These are phyloP conservation scores for Corymbia citriodora DNA, from an alignment of 441 rosid species.

Conservation along the genomic window DNA sequence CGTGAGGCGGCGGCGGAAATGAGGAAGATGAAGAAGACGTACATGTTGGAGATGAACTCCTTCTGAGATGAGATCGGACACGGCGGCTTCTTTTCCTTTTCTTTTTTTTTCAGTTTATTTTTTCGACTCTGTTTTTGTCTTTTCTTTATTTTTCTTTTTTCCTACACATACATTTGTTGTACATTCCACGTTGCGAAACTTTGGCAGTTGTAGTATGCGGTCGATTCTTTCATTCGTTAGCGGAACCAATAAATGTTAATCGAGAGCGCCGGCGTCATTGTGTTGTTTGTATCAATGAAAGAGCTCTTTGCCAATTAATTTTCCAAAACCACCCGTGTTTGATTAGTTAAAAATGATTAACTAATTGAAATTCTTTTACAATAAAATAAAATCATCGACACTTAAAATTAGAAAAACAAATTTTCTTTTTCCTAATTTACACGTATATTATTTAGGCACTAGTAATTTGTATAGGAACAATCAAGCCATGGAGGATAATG, in stretches of 20 bases:
- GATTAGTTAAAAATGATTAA: too few species aligned
- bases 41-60: conserved; percentile 25
- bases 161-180: not conserved
- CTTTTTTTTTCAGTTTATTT: too few species aligned
- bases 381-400: too few species aligned
- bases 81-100: not conserved
- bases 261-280: not conserved
- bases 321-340: not conserved
- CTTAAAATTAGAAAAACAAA: too few species aligned
- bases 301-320: not conserved
- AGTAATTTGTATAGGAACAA: too few species aligned
- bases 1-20: conserved; percentile 32
- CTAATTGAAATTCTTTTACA: not conserved
- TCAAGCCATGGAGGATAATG: not conserved
- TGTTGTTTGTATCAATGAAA: not conserved
- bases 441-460: too few species aligned
- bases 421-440: too few species aligned
- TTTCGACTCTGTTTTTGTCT: not conserved
- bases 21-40: conserved; percentile 27
- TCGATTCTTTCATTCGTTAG: not conserved
- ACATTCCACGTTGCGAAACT: not conserved
- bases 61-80: not conserved
- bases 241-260: not conserved
- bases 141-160: not conserved
- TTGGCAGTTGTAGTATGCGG: not conserved